These are phyloP conservation scores for Monosporozyma unispora DNA, from an alignment of 805 yeast genomes.

Conservation along the genomic window DNA sequence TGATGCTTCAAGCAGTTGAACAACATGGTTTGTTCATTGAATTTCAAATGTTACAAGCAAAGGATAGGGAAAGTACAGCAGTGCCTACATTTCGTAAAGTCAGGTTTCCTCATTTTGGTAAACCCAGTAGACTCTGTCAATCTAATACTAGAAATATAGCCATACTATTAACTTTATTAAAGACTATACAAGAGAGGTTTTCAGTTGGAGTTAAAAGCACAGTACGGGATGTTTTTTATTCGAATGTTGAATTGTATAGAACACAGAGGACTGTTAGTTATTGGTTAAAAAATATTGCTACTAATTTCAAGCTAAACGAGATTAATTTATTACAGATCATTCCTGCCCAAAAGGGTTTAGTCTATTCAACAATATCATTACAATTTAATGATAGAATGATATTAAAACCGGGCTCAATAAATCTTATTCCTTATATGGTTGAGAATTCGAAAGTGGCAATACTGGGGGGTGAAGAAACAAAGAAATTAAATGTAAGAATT, in stretches of 20 bases:
- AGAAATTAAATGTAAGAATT: conserved; percentile 26
- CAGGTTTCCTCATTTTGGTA: conserved; percentile 10
- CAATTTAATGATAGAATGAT: not conserved
- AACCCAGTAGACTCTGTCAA: not conserved
- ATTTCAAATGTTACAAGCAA: not conserved
- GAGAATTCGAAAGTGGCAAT: conserved; percentile 9
- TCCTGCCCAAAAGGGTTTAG: conserved; percentile 56
- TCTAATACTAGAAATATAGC: conserved; percentile 8
- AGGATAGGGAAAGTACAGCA: not conserved
- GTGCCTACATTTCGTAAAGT: not conserved
- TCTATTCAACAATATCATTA: conserved; percentile 22
- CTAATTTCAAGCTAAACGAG: conserved; percentile 30
- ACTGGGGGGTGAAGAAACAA: too few relatives aligned
- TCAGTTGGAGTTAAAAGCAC: conserved; percentile 12
- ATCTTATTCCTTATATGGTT: conserved; percentile 36
- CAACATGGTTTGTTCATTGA: conserved; percentile 14
- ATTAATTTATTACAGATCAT: conserved; percentile 38
- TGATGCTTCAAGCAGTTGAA: conserved; percentile 16
- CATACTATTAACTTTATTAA: conserved; percentile 13
- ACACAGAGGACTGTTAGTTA: conserved; percentile 38
- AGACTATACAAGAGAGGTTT: conserved; percentile 7
- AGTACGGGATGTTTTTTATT: conserved; percentile 51
- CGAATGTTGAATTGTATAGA: conserved; percentile 45
- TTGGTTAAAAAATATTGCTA: conserved; percentile 33
- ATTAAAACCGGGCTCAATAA: conserved; percentile 10